phyloP scores from a whole-genome alignment of 83 land plant genomes.

The Larix sibirica region DNA sequence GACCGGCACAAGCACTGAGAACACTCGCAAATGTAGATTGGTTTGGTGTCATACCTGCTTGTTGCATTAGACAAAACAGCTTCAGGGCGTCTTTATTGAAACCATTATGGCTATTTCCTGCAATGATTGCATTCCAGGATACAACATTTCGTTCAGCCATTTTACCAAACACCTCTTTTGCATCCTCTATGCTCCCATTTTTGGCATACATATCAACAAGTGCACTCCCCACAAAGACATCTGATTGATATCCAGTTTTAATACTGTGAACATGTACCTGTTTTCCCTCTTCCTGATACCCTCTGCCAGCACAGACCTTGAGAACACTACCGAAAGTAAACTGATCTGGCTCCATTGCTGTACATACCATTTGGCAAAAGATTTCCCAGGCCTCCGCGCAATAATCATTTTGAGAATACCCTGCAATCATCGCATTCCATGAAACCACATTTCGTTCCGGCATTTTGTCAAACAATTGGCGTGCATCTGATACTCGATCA shows the following conservation, averaged over 20 bases:
- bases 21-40: background rate
- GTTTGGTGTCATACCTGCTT: background rate
- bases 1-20: background rate
- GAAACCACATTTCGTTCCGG: background rate
- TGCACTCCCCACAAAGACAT: conserved; percentile 34
- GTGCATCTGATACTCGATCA: background rate
- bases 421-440: background rate
- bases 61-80: background rate
- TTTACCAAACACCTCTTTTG: conserved; percentile 11
- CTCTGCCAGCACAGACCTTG: conserved; percentile 5
- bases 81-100: background rate
- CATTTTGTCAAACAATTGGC: conserved; percentile 14
- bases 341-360: background rate
- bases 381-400: conserved; percentile 22
- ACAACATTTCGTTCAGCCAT: conserved; percentile 16
- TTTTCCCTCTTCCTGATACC: background rate
- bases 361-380: conserved; percentile 23
- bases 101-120: conserved; percentile 9
- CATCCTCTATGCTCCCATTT: conserved; percentile 9
- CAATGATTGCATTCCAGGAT: conserved; percentile 22
- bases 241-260: conserved; percentile 18
- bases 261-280: background rate
- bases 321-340: background rate
- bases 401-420: conserved; percentile 15
- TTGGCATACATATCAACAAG: conserved; percentile 24